These are phyloP conservation scores for Ophioceras dolichostomum DNA, from an alignment of 2,329 filamentous ascomycete species.

Conservation along the genomic window DNA sequence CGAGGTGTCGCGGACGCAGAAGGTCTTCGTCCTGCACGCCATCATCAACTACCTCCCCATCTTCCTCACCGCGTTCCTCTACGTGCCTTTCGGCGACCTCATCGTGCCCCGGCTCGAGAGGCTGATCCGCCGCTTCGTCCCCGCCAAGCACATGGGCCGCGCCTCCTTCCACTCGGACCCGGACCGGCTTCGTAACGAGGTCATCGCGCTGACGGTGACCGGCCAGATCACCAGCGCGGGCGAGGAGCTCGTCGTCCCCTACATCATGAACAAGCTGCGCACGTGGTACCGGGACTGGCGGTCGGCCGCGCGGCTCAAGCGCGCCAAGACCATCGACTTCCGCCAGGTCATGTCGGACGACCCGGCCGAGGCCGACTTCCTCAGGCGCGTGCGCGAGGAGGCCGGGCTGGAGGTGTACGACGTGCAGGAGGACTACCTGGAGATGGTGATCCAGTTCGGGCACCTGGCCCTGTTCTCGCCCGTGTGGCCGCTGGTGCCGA, in stretches of 20 bases:
- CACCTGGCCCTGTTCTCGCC: slow-evolving; percentile 63
- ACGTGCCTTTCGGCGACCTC: slow-evolving; percentile 40
- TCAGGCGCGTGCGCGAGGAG: slow-evolving; percentile 52
- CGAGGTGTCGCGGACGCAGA: slow-evolving; percentile 58
- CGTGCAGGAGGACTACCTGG: slow-evolving; percentile 59
- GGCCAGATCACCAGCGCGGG: slow-evolving; percentile 59
- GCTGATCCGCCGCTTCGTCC: slow-evolving; percentile 39
- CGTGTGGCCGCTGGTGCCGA: slow-evolving; percentile 61
- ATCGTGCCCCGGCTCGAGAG: slow-evolving; percentile 57
- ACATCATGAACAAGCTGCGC: slow-evolving; percentile 47
- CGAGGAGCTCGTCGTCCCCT: slow-evolving; percentile 61
- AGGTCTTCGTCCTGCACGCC: slow-evolving; percentile 45
- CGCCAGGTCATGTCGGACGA: slow-evolving; percentile 39
- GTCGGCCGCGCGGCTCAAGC: slow-evolving; percentile 14
- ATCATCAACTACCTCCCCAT: slow-evolving; percentile 2
- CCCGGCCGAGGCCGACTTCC: slow-evolving; percentile 50
- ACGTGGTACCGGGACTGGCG: slow-evolving; percentile 31
- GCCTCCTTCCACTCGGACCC: slow-evolving; percentile 51
- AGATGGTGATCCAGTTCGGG: slow-evolving; percentile 64
- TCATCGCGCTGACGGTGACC: slow-evolving; percentile 64
- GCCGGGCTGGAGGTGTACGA: slow-evolving; percentile 58
- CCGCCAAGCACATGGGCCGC: slow-evolving; percentile 35
- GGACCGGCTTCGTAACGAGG: slow-evolving; percentile 54
- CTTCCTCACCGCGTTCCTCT: slow-evolving; percentile 1
- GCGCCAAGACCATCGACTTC: slow-evolving; percentile 20